Percentiles rank a stretch among this genome's conserved stretches.
phyloP scores from a whole-genome alignment of 1,284 basidiomycete genomes.

The Tylopilus orsonianus region DNA sequence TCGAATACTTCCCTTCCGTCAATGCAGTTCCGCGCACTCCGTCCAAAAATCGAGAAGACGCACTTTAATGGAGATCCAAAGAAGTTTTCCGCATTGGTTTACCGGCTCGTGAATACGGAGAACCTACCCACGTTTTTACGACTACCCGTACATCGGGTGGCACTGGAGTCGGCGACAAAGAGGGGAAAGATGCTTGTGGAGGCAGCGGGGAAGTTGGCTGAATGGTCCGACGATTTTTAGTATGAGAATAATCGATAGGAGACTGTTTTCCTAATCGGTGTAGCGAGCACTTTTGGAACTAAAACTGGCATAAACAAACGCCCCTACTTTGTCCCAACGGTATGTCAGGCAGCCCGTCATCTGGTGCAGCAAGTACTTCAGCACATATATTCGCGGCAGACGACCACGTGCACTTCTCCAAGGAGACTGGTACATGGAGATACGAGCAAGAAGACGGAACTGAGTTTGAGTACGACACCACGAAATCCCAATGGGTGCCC shows the following conservation, averaged over 20 bases:
- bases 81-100: slow-evolving; percentile 26
- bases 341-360: slow-evolving; percentile 37
- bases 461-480: slow-evolving; percentile 85
- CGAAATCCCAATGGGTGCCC: slow-evolving; percentile 77
- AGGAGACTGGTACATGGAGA: slow-evolving; percentile 76
- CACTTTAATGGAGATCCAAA: slow-evolving; percentile 27
- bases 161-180: slow-evolving; percentile 20
- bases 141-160: slow-evolving; percentile 26
- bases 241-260: not conserved
- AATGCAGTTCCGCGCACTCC: slow-evolving; percentile 27
- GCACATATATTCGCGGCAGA: slow-evolving; percentile 70
- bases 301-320: slow-evolving; percentile 28
- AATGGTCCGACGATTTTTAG: slow-evolving; percentile 28
- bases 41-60: slow-evolving; percentile 14
- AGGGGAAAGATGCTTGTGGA: slow-evolving; percentile 25
- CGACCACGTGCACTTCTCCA: slow-evolving; percentile 79
- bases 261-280: not conserved
- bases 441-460: slow-evolving; percentile 86
- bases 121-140: slow-evolving; percentile 20
- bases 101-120: slow-evolving; percentile 16
- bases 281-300: not conserved
- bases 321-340: slow-evolving; percentile 7
- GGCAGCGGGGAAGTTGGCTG: slow-evolving; percentile 20
- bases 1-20: slow-evolving; percentile 27
- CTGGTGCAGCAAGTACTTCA: slow-evolving; percentile 51